Conservation (phyloP, 2,329 filamentous ascomycete species). For the Colletotrichum euphorbiae region DNA sequence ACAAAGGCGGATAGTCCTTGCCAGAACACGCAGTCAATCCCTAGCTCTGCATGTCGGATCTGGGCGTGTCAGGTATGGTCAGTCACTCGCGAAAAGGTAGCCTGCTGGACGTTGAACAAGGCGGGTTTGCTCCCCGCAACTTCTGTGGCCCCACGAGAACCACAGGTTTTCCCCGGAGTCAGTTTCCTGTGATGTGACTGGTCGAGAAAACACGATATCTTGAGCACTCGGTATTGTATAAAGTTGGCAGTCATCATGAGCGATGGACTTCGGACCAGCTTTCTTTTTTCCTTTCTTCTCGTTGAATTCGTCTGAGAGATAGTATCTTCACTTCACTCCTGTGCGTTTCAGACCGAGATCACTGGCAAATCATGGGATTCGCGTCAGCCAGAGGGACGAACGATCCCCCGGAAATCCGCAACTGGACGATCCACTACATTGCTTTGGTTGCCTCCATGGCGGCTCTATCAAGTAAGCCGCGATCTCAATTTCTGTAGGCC, state of each 20-base stretch:
- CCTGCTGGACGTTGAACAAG: neutral
- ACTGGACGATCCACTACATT: slow-evolving; percentile 50
- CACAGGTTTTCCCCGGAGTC: slow-evolving; percentile 4
- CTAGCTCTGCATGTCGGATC: neutral
- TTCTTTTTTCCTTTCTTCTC: neutral
- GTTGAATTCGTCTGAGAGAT: too few species aligned
- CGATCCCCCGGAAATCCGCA: slow-evolving; percentile 50
- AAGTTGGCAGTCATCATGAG: neutral
- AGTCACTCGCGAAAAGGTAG: slow-evolving; percentile 2
- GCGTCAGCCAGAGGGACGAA: slow-evolving; percentile 51
- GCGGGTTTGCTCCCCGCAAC: neutral
- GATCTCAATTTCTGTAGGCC: neutral
- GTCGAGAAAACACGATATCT: neutral
- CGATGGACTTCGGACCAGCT: neutral
- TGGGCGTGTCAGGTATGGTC: neutral
- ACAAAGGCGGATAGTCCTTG: slow-evolving; percentile 4
- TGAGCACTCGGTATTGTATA: neutral
- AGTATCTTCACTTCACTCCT: too few species aligned
- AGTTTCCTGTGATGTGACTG: neutral
- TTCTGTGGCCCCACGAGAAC: neutral
- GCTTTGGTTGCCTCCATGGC: slow-evolving; percentile 50
- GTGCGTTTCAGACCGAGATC: too few species aligned
- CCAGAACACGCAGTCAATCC: neutral
- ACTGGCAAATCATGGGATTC: slow-evolving; percentile 3
- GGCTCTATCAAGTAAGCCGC: slow-evolving; percentile 47